Conservation (phyloP, 2,329 filamentous ascomycete genomes). For the Leptographium wingfieldii region DNA sequence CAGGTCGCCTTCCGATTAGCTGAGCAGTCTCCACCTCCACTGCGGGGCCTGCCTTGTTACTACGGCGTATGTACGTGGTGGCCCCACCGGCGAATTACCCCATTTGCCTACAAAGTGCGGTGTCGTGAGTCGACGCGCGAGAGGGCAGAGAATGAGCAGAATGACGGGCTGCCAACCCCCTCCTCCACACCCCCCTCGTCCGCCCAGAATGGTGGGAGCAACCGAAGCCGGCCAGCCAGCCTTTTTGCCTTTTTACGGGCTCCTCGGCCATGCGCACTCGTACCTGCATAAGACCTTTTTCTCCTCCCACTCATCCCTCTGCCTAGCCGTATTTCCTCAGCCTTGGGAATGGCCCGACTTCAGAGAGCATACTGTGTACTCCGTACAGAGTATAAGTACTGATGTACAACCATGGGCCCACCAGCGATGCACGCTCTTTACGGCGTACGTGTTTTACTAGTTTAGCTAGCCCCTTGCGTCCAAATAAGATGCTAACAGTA, state of each 20-base stretch:
- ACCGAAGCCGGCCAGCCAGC: background rate
- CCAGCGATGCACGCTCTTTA: no score
- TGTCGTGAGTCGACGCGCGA: background rate
- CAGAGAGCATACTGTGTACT: no score
- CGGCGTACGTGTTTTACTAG: no score
- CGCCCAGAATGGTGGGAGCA: background rate
- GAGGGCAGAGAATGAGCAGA: background rate
- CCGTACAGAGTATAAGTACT: no score
- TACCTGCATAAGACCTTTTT: background rate
- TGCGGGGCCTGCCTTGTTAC: background rate
- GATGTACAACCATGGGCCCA: no score
- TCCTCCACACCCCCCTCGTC: background rate
- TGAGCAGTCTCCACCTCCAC: background rate
- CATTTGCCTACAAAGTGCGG: background rate
- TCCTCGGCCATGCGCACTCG: background rate
- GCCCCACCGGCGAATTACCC: background rate
- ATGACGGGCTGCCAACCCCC: background rate
- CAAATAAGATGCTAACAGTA: background rate
- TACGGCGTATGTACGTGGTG: background rate
- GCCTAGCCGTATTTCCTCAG: background rate
- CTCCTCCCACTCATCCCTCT: background rate
- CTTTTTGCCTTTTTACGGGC: background rate
- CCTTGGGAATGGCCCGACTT: no score
- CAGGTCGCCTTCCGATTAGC: background rate
- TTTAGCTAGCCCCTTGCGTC: no score